Percentiles rank a stretch among this genome's conserved stretches.
These are phyloP conservation scores for Neonectria ditissima DNA, from an alignment of 2,329 filamentous ascomycete species.

Conservation along the genomic window DNA sequence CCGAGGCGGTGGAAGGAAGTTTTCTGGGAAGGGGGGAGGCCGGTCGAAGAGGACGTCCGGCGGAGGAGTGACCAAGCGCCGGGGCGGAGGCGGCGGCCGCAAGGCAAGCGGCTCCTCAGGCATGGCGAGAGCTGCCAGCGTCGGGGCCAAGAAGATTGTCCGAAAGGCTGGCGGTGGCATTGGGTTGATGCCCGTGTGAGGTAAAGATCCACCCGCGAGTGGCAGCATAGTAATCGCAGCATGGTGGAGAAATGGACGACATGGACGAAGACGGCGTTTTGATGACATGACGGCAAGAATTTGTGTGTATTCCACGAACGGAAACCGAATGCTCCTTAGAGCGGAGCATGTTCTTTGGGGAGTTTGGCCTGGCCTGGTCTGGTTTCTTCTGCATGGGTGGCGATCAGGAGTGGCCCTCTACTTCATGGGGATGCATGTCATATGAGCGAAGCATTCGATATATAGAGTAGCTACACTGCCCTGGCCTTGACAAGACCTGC, in stretches of 20 bases:
- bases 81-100: slow-evolving; percentile 42
- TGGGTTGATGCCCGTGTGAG: slow-evolving; percentile 54
- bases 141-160: slow-evolving; percentile 42
- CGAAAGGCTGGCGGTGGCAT: slow-evolving; percentile 53
- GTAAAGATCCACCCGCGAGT: slow-evolving; percentile 3
- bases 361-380: slow-evolving; percentile 14
- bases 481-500: not conserved
- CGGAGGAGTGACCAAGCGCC: slow-evolving; percentile 48
- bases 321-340: slow-evolving; percentile 20
- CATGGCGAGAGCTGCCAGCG: slow-evolving; percentile 36
- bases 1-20: slow-evolving; percentile 44
- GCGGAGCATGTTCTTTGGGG: slow-evolving; percentile 21
- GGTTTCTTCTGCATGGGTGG: slow-evolving; percentile 21
- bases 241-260: slow-evolving; percentile 9
- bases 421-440: slow-evolving; percentile 9
- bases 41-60: slow-evolving; percentile 46
- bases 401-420: slow-evolving; percentile 18
- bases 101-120: slow-evolving; percentile 49
- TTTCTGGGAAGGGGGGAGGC: slow-evolving; percentile 42
- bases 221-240: not conserved
- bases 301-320: slow-evolving; percentile 20
- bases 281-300: slow-evolving; percentile 33
- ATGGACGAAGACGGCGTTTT: slow-evolving; percentile 31
- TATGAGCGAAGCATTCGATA: slow-evolving; percentile 1
- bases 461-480: not conserved